A percentile compares a stretch with the other conserved stretches of the same genome.
These are phyloP conservation scores for Recurvomyces mirabilis DNA, from an alignment of 495 filamentous ascomycete genomes.

Conservation along the genomic window DNA sequence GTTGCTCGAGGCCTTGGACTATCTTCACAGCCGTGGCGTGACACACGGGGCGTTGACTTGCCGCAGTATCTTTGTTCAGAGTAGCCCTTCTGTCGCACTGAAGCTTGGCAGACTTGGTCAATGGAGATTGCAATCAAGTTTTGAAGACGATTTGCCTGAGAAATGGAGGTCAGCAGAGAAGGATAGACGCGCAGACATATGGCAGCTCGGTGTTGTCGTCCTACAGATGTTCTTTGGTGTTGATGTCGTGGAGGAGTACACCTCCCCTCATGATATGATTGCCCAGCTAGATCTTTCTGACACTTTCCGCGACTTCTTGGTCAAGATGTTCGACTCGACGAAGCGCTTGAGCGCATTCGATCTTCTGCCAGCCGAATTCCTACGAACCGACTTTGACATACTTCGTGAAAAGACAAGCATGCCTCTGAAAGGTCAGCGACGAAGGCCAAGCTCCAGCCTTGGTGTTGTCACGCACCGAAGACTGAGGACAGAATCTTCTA, in stretches of 20 bases:
- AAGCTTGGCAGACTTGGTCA: slow-evolving; percentile 59
- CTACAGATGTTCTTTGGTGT: slow-evolving; percentile 91
- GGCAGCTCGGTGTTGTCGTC: slow-evolving; percentile 83
- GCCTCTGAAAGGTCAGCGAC: not conserved
- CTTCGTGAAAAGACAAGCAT: not conserved
- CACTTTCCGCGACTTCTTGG: slow-evolving; percentile 65
- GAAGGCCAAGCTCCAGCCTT: slow-evolving; percentile 1
- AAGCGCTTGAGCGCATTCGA: slow-evolving; percentile 83
- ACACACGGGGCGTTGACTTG: slow-evolving; percentile 66
- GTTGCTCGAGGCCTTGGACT: slow-evolving; percentile 81
- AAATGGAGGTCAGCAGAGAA: not conserved
- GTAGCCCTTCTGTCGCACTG: slow-evolving; percentile 3
- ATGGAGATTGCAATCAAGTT: slow-evolving; percentile 47
- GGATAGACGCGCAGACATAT: slow-evolving; percentile 73
- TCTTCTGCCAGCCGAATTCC: slow-evolving; percentile 77
- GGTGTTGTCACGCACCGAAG: too few relatives aligned
- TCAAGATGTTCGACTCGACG: slow-evolving; percentile 72
- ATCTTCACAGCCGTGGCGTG: slow-evolving; percentile 69
- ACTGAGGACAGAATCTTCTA: too few relatives aligned
- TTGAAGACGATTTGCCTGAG: not conserved
- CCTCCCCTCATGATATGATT: slow-evolving; percentile 60
- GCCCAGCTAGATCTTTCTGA: slow-evolving; percentile 54
- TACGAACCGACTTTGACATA: slow-evolving; percentile 52
- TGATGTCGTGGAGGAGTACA: slow-evolving; percentile 61
- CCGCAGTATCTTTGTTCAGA: slow-evolving; percentile 46